Evolutionary conservation across 1,284 basidiomycete genomes (phyloP).

Genomic region (Cryptococcus deneoformans): DNA sequence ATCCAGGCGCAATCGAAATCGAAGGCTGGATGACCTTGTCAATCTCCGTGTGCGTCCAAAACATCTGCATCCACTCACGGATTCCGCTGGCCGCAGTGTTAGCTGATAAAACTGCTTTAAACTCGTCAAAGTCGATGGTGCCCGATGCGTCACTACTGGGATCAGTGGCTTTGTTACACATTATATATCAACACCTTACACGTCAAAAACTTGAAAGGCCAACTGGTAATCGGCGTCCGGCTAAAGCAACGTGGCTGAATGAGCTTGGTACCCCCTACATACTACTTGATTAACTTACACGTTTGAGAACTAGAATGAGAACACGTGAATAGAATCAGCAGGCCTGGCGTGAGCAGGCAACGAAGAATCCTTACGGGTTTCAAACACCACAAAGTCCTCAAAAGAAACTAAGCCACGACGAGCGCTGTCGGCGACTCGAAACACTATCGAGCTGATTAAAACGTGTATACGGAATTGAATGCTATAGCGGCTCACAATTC

Average conservation of each 20-base stretch:
- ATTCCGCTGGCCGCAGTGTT: conserved; percentile 65
- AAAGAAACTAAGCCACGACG: conserved; percentile 78
- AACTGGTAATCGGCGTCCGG: conserved; percentile 95
- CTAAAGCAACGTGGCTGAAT: conserved; percentile 44
- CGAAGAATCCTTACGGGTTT: conserved; percentile 55
- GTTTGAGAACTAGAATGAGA: conserved; percentile 36
- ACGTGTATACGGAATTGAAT: neutral
- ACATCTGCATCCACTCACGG: conserved; percentile 45
- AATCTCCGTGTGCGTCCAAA: neutral
- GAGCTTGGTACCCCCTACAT: no score
- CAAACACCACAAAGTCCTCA: conserved; percentile 92
- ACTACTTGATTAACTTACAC: conserved; percentile 13
- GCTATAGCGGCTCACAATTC: conserved; percentile 51
- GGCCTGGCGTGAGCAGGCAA: neutral
- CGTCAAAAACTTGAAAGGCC: conserved; percentile 94
- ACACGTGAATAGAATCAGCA: no score
- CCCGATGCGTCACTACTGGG: conserved; percentile 72
- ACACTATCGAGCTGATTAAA: conserved; percentile 54
- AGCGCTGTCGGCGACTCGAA: conserved; percentile 80
- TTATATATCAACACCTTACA: conserved; percentile 52
- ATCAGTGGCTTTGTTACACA: no score
- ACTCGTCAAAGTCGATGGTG: conserved; percentile 85
- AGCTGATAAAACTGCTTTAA: conserved; percentile 82
- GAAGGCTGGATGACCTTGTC: conserved; percentile 57
- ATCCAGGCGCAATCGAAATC: conserved; percentile 96